Conservation (phyloP, 73 alveolate genomes). For the Tetrahymena thermophila region DNA sequence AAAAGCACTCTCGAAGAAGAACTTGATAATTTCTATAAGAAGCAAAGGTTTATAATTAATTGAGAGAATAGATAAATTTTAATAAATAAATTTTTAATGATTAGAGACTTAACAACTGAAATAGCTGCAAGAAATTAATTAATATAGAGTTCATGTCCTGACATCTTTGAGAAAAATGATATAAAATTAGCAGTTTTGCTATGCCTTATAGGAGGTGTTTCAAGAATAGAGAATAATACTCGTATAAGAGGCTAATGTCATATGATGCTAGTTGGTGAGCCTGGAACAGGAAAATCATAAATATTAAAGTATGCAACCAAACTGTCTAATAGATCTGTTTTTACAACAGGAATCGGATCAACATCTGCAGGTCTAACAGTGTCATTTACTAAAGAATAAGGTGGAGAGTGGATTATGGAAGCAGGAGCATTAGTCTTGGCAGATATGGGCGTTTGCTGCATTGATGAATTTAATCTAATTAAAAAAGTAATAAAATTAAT, state of each 20-base stretch:
- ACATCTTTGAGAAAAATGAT: slow-evolving; percentile 41
- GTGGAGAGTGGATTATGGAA: slow-evolving; percentile 70
- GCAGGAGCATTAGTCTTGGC: slow-evolving; percentile 86
- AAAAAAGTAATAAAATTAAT: slow-evolving; percentile 39
- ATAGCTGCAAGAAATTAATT: slow-evolving; percentile 10
- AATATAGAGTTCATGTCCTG: slow-evolving; percentile 52
- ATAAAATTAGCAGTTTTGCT: slow-evolving; percentile 66
- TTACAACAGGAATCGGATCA: slow-evolving; percentile 72
- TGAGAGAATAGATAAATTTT: not conserved
- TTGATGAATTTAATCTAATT: slow-evolving; percentile 78
- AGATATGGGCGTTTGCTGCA: slow-evolving; percentile 86
- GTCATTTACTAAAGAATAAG: slow-evolving; percentile 56
- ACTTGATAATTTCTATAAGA: not conserved
- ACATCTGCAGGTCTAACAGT: slow-evolving; percentile 78
- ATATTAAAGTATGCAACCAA: slow-evolving; percentile 44
- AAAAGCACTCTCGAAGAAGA: not conserved
- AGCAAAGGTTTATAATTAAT: not conserved
- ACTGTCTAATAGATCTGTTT: slow-evolving; percentile 50
- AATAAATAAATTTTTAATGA: too few species aligned
- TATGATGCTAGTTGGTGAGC: slow-evolving; percentile 71
- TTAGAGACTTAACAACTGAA: not conserved
- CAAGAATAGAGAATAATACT: slow-evolving; percentile 39
- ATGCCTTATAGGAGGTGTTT: slow-evolving; percentile 68
- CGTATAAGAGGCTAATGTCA: slow-evolving; percentile 68
- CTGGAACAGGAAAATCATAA: slow-evolving; percentile 83